phyloP scores from a whole-genome alignment of 2,329 filamentous ascomycete genomes.

The Uncinocarpus reesii region DNA sequence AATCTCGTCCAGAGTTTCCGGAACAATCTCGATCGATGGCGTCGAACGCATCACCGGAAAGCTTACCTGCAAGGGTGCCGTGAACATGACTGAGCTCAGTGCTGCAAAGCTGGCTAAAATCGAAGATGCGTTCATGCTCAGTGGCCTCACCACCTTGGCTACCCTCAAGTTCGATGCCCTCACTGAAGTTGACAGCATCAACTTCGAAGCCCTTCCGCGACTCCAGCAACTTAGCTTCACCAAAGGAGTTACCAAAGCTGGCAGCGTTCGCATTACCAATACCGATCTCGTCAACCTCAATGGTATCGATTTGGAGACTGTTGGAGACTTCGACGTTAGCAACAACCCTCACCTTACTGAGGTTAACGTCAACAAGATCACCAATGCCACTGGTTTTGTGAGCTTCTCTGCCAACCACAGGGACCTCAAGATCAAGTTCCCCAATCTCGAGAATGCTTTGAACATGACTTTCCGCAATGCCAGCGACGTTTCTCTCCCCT shows the following conservation, averaged over 20 bases:
- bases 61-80: conserved; percentile 44
- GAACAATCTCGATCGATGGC: conserved; percentile 53
- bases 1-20: conserved; percentile 48
- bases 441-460: conserved; percentile 65
- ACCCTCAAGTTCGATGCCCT: conserved; percentile 58
- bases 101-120: conserved; percentile 55
- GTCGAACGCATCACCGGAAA: conserved; percentile 49
- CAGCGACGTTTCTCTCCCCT: conserved; percentile 61
- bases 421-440: conserved; percentile 60
- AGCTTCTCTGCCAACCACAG: conserved; percentile 72
- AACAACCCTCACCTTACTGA: conserved; percentile 75
- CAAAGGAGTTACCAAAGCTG: conserved; percentile 56
- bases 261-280: conserved; percentile 66
- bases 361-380: conserved; percentile 63
- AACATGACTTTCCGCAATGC: conserved; percentile 78
- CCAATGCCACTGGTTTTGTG: conserved; percentile 60
- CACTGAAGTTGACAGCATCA: conserved; percentile 53
- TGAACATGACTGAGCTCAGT: conserved; percentile 54
- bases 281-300: conserved; percentile 69
- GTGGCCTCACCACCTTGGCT: conserved; percentile 58
- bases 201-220: conserved; percentile 60
- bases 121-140: conserved; percentile 58
- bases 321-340: conserved; percentile 67
- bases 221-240: conserved; percentile 52
- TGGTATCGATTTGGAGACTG: conserved; percentile 68